Base-by-base conservation (phyloP, 495 filamentous ascomycete species). In the Penicillium tannophilum region DNA sequence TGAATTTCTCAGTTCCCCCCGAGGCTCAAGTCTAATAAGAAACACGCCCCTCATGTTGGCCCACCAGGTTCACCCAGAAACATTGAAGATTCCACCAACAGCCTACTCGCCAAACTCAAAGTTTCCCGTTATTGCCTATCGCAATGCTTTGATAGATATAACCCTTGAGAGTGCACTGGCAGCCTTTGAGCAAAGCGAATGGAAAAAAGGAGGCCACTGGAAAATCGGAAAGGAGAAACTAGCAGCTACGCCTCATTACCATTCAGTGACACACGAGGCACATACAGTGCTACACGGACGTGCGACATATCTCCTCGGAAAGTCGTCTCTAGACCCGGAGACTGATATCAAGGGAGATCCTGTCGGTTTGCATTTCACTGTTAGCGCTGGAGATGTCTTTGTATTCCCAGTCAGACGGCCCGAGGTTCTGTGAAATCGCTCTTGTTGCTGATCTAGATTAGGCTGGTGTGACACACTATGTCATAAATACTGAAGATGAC, bases 191-290 rank as follows among this genome's bases (percentile, higher is more conserved):
- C 28, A 24, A 36, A 55, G 26, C 26, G 52, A 55, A 33, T 60
- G 58, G 58, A 8, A 5, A 1, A 48, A 55, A 17, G 58, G 58
- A n/a, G 58, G 58, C 1, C 58, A 60, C 20, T 60, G 52, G 58
- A 55, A 55, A 23, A 55, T 60, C 33, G 14, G 12, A 17, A 46
- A 48, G 17, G 58, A 60, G 20, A 28, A n/a, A 4, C 31, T 60
- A 16, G 58, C 58, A n/a, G 58, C 52, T 8, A 60, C 52, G 9
- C 52, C 58, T 23, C 58, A 60, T 36, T 60, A 55, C 20, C 58
- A 60, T 23, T 6, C 30, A 39, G 42, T 23, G 16, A 55, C 58
- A 26, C 58, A 60, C 20, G 58, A 60, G 28, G 58, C 52, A 17
- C 55, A 55, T 26, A 55, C 52, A 7, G 58, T 60, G 5, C 19